These are phyloP conservation scores for Pseudogymnoascus sp. DNA, from an alignment of 2,329 filamentous ascomycete genomes.

Conservation along the genomic window DNA sequence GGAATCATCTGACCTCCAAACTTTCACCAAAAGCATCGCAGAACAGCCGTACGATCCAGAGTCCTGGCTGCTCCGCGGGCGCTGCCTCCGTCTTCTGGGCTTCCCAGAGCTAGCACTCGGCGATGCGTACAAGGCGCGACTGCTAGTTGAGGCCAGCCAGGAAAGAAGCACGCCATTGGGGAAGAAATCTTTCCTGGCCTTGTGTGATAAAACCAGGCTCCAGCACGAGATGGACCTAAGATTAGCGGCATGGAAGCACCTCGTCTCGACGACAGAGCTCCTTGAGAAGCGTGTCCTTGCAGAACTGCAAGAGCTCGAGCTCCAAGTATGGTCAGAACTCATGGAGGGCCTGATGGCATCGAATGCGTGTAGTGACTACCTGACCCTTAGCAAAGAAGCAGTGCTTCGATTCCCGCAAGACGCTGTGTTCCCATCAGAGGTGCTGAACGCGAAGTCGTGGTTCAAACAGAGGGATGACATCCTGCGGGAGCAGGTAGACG, in stretches of 20 bases:
- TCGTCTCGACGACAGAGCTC: slow-evolving; percentile 20
- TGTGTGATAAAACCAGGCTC: slow-evolving; percentile 20
- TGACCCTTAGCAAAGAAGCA: slow-evolving; percentile 20
- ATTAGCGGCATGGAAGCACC: slow-evolving; percentile 18
- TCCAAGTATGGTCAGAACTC: slow-evolving; percentile 24
- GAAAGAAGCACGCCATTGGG: slow-evolving; percentile 19
- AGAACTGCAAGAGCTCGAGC: slow-evolving; percentile 21
- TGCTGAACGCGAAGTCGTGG: slow-evolving; percentile 22
- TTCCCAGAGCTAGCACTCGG: slow-evolving; percentile 28
- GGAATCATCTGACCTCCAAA: slow-evolving; percentile 18
- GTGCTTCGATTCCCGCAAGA: slow-evolving; percentile 23
- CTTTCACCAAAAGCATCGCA: slow-evolving; percentile 18
- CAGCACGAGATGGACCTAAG: slow-evolving; percentile 22
- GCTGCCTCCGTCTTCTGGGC: slow-evolving; percentile 22
- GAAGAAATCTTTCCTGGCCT: slow-evolving; percentile 23
- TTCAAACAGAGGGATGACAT: slow-evolving; percentile 18
- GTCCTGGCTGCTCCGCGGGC: slow-evolving; percentile 22
- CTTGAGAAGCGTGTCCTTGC: slow-evolving; percentile 16
- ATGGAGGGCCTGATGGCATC: slow-evolving; percentile 25
- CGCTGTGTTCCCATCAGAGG: slow-evolving; percentile 21
- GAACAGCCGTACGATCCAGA: slow-evolving; percentile 23
- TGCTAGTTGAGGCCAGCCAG: slow-evolving; percentile 25
- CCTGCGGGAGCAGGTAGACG: slow-evolving; percentile 15
- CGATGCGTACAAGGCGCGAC: slow-evolving; percentile 27
- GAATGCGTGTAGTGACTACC: slow-evolving; percentile 23